Conservation (phyloP, 768 basidiomycete genomes). For the Podaxis sp. region DNA sequence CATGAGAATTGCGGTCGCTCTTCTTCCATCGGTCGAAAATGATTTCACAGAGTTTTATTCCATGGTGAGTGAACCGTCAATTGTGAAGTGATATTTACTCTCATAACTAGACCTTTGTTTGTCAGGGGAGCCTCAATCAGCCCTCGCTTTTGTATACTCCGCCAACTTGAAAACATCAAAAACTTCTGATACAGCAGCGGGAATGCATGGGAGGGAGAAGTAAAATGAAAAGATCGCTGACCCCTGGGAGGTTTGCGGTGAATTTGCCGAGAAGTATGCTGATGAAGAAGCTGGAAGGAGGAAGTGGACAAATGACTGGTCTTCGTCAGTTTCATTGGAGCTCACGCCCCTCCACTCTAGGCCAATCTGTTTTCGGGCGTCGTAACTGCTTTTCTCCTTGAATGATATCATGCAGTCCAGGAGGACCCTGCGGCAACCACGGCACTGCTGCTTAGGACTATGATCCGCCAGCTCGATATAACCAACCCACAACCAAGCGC, state of each 20-base stretch:
- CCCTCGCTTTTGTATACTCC: too few relatives aligned
- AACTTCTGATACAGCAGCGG: too few relatives aligned
- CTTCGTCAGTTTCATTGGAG: not conserved
- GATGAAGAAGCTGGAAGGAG: conserved; percentile 9
- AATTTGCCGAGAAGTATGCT: conserved; percentile 4
- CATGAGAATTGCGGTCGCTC: too few relatives aligned
- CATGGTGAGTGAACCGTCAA: too few relatives aligned
- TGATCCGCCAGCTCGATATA: not conserved
- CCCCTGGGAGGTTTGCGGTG: conserved; percentile 7
- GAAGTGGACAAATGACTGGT: conserved; percentile 12
- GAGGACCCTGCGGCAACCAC: conserved; percentile 15
- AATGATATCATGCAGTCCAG: conserved; percentile 19
- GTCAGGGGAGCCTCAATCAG: too few relatives aligned
- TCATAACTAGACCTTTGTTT: too few relatives aligned
- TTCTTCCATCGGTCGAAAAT: too few relatives aligned
- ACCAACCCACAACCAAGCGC: conserved; percentile 1
- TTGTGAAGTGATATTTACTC: too few relatives aligned
- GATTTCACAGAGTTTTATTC: too few relatives aligned
- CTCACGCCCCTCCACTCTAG: conserved; percentile 1
- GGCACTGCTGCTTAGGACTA: conserved; percentile 8
- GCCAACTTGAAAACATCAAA: too few relatives aligned
- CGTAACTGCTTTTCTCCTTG: conserved; percentile 21
- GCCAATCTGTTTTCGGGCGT: conserved; percentile 23
- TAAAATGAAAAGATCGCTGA: not conserved
- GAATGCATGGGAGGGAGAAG: not conserved